Evolutionary conservation across 2,329 filamentous ascomycete genomes (phyloP), one percentile per base, ranked within the genome.

Genomic region (Xylariaceae sp.): DNA sequence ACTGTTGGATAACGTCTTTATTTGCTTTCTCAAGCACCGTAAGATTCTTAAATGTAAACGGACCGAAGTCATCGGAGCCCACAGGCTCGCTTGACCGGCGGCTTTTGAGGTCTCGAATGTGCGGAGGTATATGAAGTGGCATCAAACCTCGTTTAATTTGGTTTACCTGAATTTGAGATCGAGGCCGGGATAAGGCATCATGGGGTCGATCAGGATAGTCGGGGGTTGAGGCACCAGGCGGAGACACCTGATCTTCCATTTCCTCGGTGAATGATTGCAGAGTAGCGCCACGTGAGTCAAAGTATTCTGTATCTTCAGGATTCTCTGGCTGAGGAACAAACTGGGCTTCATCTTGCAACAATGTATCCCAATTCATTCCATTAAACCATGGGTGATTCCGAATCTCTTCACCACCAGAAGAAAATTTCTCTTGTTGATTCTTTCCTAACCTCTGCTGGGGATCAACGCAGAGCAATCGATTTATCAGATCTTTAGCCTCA

Each of bases 21-120:
- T 99, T 99, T 51, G 94, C 94, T 71, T 96, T 97, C 65, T 97
- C 94, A 16, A 99, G 78, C 18, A 97, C 92, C 0, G 92, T 92
- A 46, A 99, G 75, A 64, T 99, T 99, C 74, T 99, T 99, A 78
- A 96, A 99, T 37, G 90, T 84, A 71, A 99, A 99, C 58, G 84
- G 91, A 30, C 94, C 94, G 76, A 99, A 99, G 68, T 99, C 95
- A 69, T 99, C 94, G 0, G 86, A 80, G 30, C 84, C 81, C 15
- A 92, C 85, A 1, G 94, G 94, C 70, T 99, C 94, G 69, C 92
- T 97, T 37, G 97, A 78, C 62, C 94, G 81, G 59, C 94, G 83
- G 62, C 84, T 92, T 66, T 95, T 89, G 49, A 88, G 81, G 70
- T 99, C 95, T 42, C 94, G 87, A 29, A 99, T 92, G 68, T 99